phyloP scores from a whole-genome alignment of 352 stramenopile species.

The Phytophthora hybrid region DNA sequence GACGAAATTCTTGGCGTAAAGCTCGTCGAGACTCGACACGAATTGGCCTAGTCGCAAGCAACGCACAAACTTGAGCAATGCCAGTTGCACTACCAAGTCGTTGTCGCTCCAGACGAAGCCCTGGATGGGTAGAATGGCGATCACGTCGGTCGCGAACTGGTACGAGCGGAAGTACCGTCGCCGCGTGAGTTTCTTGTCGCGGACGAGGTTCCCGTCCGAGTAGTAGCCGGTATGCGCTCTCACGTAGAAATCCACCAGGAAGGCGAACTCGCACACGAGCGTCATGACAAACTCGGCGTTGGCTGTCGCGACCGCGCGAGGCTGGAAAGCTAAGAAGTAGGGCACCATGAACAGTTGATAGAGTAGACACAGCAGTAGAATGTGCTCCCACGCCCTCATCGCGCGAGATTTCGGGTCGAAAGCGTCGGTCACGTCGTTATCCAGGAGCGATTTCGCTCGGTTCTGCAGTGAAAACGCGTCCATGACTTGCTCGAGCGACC shows the following conservation, averaged over 20 bases:
- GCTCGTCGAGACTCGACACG: slow-evolving; percentile 59
- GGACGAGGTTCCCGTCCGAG: slow-evolving; percentile 65
- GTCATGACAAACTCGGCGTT: slow-evolving; percentile 36
- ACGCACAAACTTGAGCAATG: slow-evolving; percentile 53
- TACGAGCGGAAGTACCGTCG: slow-evolving; percentile 59
- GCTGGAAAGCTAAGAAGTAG: slow-evolving; percentile 62
- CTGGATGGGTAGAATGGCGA: slow-evolving; percentile 50
- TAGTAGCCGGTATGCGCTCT: slow-evolving; percentile 70
- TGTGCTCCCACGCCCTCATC: slow-evolving; percentile 66
- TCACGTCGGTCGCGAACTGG: slow-evolving; percentile 55
- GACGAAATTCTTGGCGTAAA: slow-evolving; percentile 75
- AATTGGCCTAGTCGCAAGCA: slow-evolving; percentile 53
- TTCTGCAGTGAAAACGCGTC: slow-evolving; percentile 29
- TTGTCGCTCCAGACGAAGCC: neutral
- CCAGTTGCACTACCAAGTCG: slow-evolving; percentile 38
- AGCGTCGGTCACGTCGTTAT: slow-evolving; percentile 47
- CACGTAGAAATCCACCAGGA: slow-evolving; percentile 65
- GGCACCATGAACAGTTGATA: slow-evolving; percentile 68
- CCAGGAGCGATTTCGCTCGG: slow-evolving; percentile 20
- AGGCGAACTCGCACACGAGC: slow-evolving; percentile 52
- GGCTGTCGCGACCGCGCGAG: slow-evolving; percentile 17
- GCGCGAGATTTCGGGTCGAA: slow-evolving; percentile 56
- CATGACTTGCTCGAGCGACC: slow-evolving; percentile 23
- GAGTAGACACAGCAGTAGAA: slow-evolving; percentile 57
- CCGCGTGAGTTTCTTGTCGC: slow-evolving; percentile 48